Evolutionary conservation across 164 flowering plant genomes (phyloP).

Genomic region (Houttuynia cordata): DNA sequence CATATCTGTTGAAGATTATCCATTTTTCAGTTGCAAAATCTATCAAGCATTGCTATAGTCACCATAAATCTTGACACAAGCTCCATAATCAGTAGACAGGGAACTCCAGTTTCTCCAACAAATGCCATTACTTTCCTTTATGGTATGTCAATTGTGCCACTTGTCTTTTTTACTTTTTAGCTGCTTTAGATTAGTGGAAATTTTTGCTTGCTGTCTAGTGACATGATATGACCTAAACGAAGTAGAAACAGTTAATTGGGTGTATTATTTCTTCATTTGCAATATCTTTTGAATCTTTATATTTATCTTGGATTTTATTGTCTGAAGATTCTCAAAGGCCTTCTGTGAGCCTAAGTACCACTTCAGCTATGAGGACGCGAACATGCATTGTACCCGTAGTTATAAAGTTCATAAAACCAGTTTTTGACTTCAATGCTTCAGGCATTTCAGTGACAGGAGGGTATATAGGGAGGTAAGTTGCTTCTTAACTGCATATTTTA

Average conservation of each 20-base stretch:
- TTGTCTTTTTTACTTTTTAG: background rate
- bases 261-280: background rate
- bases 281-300: too few relatives aligned
- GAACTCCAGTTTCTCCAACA: constrained; percentile 68
- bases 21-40: constrained; percentile 37
- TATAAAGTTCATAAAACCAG: constrained; percentile 69
- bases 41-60: constrained; percentile 39
- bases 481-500: background rate
- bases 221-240: background rate
- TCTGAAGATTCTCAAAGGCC: constrained; percentile 61
- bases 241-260: background rate
- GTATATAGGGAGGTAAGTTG: constrained; percentile 49
- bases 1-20: background rate
- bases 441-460: constrained; percentile 67
- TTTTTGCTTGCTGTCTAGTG: background rate
- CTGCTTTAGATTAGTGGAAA: too few relatives aligned
- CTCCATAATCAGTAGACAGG: constrained; percentile 55
- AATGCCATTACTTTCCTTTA: constrained; percentile 75
- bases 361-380: constrained; percentile 50
- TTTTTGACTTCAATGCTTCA: constrained; percentile 75
- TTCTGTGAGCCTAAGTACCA: constrained; percentile 60
- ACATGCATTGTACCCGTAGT: constrained; percentile 33
- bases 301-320: too few relatives aligned
- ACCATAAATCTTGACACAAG: constrained; percentile 42
- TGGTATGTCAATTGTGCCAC: constrained; percentile 30